A percentile compares a stretch with the other conserved stretches of the same genome.
Evolutionary conservation across 371 early-diverging fungal species (phyloP).

Genomic region (Entomophthora muscae): DNA sequence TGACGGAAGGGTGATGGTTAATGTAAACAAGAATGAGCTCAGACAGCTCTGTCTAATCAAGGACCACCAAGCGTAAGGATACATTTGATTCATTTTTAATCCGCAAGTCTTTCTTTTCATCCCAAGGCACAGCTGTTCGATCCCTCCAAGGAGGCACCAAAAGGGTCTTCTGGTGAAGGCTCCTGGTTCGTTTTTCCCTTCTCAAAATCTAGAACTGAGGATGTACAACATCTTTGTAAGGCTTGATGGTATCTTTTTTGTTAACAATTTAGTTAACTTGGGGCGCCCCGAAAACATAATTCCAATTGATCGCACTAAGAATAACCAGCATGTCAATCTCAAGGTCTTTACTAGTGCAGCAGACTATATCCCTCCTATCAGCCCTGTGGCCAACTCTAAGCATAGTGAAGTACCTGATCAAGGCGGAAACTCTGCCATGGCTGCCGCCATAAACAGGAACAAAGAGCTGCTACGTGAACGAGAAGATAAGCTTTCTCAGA

Average conservation of each 20-base stretch:
- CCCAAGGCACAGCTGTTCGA: conserved; percentile 5
- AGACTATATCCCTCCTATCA: too few species aligned
- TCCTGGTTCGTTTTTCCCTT: neutral
- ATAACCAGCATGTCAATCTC: neutral
- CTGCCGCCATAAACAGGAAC: neutral
- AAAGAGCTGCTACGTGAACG: neutral
- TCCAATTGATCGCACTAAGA: conserved; percentile 2
- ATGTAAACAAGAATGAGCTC: neutral
- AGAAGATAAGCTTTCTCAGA: neutral
- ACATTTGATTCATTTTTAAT: neutral
- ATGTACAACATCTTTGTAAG: neutral
- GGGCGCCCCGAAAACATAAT: neutral
- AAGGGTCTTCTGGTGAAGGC: neutral
- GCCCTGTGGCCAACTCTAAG: too few species aligned
- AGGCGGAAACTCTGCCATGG: neutral
- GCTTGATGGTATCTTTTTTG: neutral
- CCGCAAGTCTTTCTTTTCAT: neutral
- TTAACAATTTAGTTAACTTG: neutral
- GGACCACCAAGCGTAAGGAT: conserved; percentile 1
- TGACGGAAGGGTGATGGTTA: conserved; percentile 1
- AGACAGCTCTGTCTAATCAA: neutral
- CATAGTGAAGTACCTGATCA: neutral
- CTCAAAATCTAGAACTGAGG: neutral
- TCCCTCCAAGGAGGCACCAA: neutral
- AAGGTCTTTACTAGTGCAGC: neutral